Evolutionary conservation across 176 grass and related monocot genomes (phyloP).

Genomic region (Elaeis guineensis): DNA sequence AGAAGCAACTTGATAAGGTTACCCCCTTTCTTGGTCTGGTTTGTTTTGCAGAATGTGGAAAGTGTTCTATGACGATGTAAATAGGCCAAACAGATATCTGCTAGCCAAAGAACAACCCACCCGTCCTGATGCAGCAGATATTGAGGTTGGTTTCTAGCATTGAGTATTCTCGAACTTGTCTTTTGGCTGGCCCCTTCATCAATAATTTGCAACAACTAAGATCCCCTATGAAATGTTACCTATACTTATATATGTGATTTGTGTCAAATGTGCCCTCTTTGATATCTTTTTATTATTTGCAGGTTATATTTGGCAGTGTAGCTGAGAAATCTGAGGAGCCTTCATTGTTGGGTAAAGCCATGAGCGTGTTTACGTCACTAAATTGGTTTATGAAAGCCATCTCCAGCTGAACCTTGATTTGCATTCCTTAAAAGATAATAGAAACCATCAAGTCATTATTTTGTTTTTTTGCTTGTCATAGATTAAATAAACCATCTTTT

Average conservation of each 20-base stretch:
- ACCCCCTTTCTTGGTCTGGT: constrained; percentile 10
- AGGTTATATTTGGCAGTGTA: constrained; percentile 66
- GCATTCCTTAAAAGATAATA: neutral
- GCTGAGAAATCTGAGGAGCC: constrained; percentile 52
- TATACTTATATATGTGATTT: neutral
- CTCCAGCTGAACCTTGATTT: constrained; percentile 46
- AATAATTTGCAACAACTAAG: too few species aligned
- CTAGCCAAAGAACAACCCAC: constrained; percentile 62
- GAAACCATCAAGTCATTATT: too few species aligned
- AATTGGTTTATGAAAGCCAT: constrained; percentile 74
- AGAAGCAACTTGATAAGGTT: neutral
- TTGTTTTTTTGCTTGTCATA: too few species aligned
- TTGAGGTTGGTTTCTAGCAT: constrained; percentile 44
- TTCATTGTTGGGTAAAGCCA: constrained; percentile 65
- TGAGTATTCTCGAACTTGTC: neutral
- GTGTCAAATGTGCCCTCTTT: neutral
- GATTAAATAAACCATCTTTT: too few species aligned
- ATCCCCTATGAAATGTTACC: too few species aligned
- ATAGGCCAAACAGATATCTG: constrained; percentile 74
- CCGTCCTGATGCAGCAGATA: constrained; percentile 68
- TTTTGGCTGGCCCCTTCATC: too few species aligned
- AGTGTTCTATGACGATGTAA: constrained; percentile 83
- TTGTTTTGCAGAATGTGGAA: constrained; percentile 61
- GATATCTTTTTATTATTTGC: neutral
- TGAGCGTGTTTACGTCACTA: constrained; percentile 58